phyloP scores from a whole-genome alignment of 2,329 filamentous ascomycete genomes.

The Leptographium procerum region DNA sequence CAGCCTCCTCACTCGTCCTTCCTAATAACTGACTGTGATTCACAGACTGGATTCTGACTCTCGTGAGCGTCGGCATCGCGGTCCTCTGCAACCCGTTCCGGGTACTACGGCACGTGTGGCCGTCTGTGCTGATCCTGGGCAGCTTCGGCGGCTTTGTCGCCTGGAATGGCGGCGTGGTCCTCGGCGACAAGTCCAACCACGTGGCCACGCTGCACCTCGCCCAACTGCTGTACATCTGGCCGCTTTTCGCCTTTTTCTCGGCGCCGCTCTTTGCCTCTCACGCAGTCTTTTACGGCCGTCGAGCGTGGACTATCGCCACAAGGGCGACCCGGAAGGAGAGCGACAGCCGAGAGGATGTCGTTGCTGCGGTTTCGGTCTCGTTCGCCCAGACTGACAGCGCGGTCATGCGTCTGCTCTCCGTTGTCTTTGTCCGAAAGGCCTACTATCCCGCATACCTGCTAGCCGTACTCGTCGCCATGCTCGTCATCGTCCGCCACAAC shows the following conservation, averaged over 20 bases:
- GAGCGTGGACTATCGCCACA: too few species aligned
- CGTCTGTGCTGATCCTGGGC: constrained; percentile 49
- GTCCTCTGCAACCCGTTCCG: constrained; percentile 35
- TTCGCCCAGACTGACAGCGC: background rate
- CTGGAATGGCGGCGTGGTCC: constrained; percentile 86
- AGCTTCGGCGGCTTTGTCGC: constrained; percentile 64
- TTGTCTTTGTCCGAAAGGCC: constrained; percentile 21
- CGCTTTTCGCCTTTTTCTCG: constrained; percentile 82
- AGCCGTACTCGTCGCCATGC: constrained; percentile 24
- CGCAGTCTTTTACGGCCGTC: background rate
- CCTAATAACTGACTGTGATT: background rate
- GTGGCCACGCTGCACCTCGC: constrained; percentile 77
- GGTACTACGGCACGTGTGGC: constrained; percentile 39
- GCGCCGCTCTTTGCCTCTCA: constrained; percentile 53
- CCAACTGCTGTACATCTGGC: constrained; percentile 94
- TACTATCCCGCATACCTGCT: constrained; percentile 26
- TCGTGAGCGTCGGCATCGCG: constrained; percentile 53
- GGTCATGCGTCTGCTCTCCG: constrained; percentile 6
- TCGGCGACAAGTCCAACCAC: constrained; percentile 93
- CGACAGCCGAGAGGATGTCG: background rate
- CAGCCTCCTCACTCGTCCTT: too few species aligned
- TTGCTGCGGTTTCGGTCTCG: background rate
- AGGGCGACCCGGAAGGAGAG: background rate
- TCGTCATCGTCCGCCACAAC: constrained; percentile 59
- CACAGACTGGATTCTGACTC: constrained; percentile 42